Conservation (phyloP, 768 basidiomycete genomes). For the Trametes villosa region DNA sequence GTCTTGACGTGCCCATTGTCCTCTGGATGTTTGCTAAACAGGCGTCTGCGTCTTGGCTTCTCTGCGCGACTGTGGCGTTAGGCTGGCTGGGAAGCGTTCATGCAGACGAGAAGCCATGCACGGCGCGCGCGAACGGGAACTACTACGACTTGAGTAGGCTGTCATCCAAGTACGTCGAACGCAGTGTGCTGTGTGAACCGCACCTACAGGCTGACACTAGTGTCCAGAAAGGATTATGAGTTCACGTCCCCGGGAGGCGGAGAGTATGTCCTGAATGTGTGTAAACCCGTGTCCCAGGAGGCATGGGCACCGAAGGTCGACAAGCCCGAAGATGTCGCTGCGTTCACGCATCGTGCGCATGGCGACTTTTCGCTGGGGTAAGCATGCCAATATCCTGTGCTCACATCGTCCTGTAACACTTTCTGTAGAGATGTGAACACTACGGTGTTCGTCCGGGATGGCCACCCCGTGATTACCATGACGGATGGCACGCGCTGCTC, state of each 20-base stretch:
- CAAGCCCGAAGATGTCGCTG: constrained; percentile 58
- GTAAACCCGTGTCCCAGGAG: constrained; percentile 58
- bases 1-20: neutral
- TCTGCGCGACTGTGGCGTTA: constrained; percentile 9
- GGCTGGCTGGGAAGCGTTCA: constrained; percentile 6
- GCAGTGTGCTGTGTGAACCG: neutral
- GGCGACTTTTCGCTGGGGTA: constrained; percentile 79
- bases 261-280: constrained; percentile 64
- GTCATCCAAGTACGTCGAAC: constrained; percentile 51
- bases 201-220: constrained; percentile 24
- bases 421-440: constrained; percentile 59
- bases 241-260: constrained; percentile 52
- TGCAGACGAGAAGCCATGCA: constrained; percentile 62
- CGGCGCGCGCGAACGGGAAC: constrained; percentile 55
- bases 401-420: neutral
- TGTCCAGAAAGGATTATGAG: constrained; percentile 65
- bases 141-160: constrained; percentile 73
- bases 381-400: constrained; percentile 16
- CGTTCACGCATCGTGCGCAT: constrained; percentile 60
- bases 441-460: constrained; percentile 57
- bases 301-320: constrained; percentile 61
- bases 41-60: neutral
- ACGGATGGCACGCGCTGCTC: constrained; percentile 69
- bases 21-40: constrained; percentile 6
- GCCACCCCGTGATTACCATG: constrained; percentile 59